These are phyloP conservation scores for Rhodotorula sp. DNA, from an alignment of 1,284 basidiomycete species.

Conservation along the genomic window DNA sequence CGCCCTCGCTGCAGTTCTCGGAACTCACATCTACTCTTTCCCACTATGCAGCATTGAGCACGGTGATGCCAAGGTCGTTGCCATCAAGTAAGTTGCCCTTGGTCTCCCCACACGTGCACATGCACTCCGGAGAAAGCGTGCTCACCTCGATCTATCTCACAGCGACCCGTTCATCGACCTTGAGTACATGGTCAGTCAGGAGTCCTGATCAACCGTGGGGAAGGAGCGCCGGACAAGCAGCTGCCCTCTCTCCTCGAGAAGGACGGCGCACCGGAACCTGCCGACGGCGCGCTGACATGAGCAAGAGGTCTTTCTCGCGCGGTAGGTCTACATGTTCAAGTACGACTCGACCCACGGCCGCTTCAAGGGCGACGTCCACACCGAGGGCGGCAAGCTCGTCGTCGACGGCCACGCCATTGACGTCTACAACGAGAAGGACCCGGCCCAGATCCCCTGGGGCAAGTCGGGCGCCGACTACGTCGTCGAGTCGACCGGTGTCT, in stretches of 20 bases:
- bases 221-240: neutral
- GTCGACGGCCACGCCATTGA: conserved; percentile 78
- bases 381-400: conserved; percentile 79
- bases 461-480: conserved; percentile 84
- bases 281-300: neutral
- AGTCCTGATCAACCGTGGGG: too few relatives aligned
- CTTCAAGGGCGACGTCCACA: conserved; percentile 82
- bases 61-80: conserved; percentile 63
- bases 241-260: conserved; percentile 20
- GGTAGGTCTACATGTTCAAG: conserved; percentile 98
- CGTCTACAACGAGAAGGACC: conserved; percentile 86
- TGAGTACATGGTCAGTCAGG: conserved; percentile 74
- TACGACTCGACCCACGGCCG: conserved; percentile 97
- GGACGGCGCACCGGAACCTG: neutral
- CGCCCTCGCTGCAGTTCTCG: neutral
- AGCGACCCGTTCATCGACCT: conserved; percentile 87
- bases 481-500: conserved; percentile 99
- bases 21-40: neutral
- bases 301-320: neutral
- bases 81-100: conserved; percentile 35
- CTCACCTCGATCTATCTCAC: conserved; percentile 31
- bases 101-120: neutral
- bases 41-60: conserved; percentile 56
- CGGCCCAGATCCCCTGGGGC: conserved; percentile 82
- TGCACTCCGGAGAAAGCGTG: neutral